A percentile compares a stretch with the other conserved stretches of the same genome.
phyloP scores from a whole-genome alignment of 2,329 filamentous ascomycete genomes.

The Arthroderma uncinatum region DNA sequence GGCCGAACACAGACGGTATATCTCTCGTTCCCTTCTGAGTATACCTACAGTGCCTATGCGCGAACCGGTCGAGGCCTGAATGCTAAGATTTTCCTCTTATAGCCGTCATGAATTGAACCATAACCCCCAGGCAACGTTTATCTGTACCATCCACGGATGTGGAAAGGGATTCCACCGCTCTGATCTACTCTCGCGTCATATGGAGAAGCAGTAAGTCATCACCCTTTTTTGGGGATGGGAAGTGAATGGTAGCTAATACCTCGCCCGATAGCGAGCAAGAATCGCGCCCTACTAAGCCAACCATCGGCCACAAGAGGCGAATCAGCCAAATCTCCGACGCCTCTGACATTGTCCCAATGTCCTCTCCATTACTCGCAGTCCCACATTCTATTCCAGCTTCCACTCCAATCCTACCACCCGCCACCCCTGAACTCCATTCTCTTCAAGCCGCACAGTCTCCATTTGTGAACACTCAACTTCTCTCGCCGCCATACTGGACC shows the following conservation, averaged over 20 bases:
- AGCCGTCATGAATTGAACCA: conserved; percentile 43
- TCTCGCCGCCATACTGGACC: conserved; percentile 26
- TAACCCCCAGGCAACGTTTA: conserved; percentile 37
- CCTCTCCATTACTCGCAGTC: neutral
- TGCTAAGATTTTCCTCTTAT: conserved; percentile 6
- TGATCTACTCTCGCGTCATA: conserved; percentile 38
- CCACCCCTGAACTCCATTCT: conserved; percentile 6
- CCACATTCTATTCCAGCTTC: neutral
- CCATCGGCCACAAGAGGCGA: conserved; percentile 8
- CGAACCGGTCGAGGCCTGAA: neutral
- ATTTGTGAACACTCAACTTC: conserved; percentile 2
- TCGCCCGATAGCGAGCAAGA: conserved; percentile 5
- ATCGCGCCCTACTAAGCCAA: conserved; percentile 1
- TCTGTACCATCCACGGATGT: conserved; percentile 35
- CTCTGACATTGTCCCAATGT: conserved; percentile 5
- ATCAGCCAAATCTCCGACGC: conserved; percentile 9
- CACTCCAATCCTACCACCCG: neutral
- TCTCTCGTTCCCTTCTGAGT: neutral
- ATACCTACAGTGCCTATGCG: neutral
- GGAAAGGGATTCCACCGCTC: conserved; percentile 39
- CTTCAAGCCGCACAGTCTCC: neutral
- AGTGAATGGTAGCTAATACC: neutral
- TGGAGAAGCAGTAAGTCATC: conserved; percentile 39
- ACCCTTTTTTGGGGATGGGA: neutral
- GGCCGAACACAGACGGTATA: conserved; percentile 38